A percentile compares a stretch with the other conserved stretches of the same genome.
Evolutionary conservation across 2,329 filamentous ascomycete species (phyloP).

Genomic region (Penicillium sp.): DNA sequence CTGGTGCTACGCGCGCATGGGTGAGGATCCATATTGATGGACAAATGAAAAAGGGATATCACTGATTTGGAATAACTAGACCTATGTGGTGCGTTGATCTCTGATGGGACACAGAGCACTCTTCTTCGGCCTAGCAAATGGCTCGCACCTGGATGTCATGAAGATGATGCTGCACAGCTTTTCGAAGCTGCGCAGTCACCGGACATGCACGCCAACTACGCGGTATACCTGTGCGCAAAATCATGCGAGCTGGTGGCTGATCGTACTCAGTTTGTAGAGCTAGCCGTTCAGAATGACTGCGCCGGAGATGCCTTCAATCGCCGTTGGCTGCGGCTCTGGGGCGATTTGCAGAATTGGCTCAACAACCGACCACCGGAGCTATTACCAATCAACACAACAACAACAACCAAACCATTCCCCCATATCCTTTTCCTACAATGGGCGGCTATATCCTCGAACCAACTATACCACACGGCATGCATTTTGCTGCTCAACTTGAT

Average conservation of each 20-base stretch:
- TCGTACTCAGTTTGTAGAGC: constrained; percentile 49
- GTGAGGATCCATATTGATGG: constrained; percentile 26
- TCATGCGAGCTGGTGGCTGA: constrained; percentile 52
- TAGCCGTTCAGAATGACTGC: constrained; percentile 48
- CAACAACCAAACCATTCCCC: constrained; percentile 49
- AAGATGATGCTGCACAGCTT: constrained; percentile 37
- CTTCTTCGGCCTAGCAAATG: constrained; percentile 52
- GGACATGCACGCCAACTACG: constrained; percentile 60
- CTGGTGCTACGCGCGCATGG: constrained; percentile 59
- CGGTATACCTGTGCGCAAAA: constrained; percentile 56
- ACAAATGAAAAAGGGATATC: neutral
- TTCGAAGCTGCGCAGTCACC: constrained; percentile 39
- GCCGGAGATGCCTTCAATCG: constrained; percentile 40
- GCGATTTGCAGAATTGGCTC: constrained; percentile 51
- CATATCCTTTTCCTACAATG: constrained; percentile 53
- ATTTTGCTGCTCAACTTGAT: constrained; percentile 51
- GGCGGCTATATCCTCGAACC: constrained; percentile 57
- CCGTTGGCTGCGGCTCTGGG: constrained; percentile 51
- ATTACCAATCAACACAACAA: constrained; percentile 45
- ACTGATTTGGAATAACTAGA: constrained; percentile 35
- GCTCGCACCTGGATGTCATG: constrained; percentile 42
- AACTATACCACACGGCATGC: constrained; percentile 57
- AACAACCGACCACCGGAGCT: constrained; percentile 48
- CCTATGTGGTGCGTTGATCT: constrained; percentile 55
- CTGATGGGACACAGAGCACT: constrained; percentile 48